Base-by-base conservation (phyloP, 106 monocot genomes). In the Phalaenopsis equestris region DNA sequence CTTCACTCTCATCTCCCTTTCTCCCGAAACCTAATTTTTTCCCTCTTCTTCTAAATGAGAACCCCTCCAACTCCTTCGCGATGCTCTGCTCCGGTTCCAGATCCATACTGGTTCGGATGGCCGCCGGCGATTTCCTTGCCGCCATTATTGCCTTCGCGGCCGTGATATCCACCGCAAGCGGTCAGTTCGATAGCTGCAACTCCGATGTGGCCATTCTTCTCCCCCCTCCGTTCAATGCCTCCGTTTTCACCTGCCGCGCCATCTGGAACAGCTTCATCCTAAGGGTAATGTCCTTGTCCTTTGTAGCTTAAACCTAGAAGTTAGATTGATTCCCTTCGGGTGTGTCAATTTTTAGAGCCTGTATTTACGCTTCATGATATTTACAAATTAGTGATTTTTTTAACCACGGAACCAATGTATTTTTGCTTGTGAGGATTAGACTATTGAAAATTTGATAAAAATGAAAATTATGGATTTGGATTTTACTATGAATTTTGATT, bases 231-330 rank as follows among this genome's bases (percentile, higher is more conserved):
- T 90, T 86, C 78, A 90, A 90, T 76, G 43, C 81, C 42, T 86
- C 87, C 1, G 76, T 37, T 1, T 81, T 90, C 77, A 48, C 14
- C 52, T 90, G 90, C 75, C 84, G 42, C 55, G 86, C 88, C 19
- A 56, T 90, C 19, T 88, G 90, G 90, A 90, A 86, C 57, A 84
- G 21, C 52, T 90, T 90, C 85, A 87, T 88, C 57, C 85, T 90
- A 16, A 78, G 90, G 85, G 90, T 90, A 86, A 83, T 36, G 15
- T 57, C 37, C 52, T 12, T 14, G 14, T 10, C 52, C 9, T 30
- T 30, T 30, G 30, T 30, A 30, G 30, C 30, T 30, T 30, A 30
- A 30, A 30, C 30, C 30, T 30, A 30, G 30, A 30, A 30, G 30
- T 30, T 30, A 30, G 30, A 30, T 30, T 30, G 30, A 30, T 30